phyloP scores from a whole-genome alignment of 108 stramenopile genomes.

The Cylindrotheca closterium region DNA sequence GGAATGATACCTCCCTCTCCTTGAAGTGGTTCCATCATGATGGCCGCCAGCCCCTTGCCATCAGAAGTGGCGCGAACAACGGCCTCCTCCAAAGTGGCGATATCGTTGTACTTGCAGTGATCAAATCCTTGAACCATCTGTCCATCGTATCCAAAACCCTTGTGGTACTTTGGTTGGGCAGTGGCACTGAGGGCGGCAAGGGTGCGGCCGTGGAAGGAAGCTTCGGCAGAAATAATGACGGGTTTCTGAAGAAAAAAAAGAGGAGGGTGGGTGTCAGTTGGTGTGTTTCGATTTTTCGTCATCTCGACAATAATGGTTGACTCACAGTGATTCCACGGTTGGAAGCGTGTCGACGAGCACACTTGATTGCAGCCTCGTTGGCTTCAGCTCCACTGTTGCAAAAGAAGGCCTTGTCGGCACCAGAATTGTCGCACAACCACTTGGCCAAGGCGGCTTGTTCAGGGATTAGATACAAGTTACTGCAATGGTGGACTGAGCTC shows the following conservation, averaged over 20 bases:
- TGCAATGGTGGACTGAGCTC: conserved; percentile 84
- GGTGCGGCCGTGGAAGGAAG: conserved; percentile 96
- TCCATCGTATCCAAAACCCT: conserved; percentile 84
- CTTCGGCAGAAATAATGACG: conserved; percentile 90
- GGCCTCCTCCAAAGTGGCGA: conserved; percentile 64
- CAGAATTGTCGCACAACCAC: conserved; percentile 89
- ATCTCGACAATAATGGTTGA: conserved; percentile 5
- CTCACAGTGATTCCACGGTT: conserved; percentile 75
- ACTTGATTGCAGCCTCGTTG: conserved; percentile 97
- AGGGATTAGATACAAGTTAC: conserved; percentile 93
- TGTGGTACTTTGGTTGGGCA: conserved; percentile 96
- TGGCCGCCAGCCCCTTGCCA: conserved; percentile 86
- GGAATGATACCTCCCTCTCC: conserved; percentile 97
- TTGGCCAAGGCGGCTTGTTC: conserved; percentile 88
- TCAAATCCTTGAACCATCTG: conserved; percentile 89
- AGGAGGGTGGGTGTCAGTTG: too few relatives aligned
- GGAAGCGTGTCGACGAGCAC: conserved; percentile 85
- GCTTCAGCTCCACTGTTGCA: conserved; percentile 98
- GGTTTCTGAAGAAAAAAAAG: conserved; percentile 75
- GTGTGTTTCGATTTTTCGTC: too few relatives aligned
- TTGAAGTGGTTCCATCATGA: conserved; percentile 95
- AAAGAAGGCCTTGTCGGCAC: conserved; percentile 96
- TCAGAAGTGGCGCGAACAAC: conserved; percentile 79
- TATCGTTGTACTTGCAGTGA: conserved; percentile 90
- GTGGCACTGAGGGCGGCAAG: conserved; percentile 94